Percentiles rank a stretch among this genome's conserved stretches.
Evolutionary conservation across 2,329 filamentous ascomycete genomes (phyloP).

Genomic region (Pyrenophora graminea): DNA sequence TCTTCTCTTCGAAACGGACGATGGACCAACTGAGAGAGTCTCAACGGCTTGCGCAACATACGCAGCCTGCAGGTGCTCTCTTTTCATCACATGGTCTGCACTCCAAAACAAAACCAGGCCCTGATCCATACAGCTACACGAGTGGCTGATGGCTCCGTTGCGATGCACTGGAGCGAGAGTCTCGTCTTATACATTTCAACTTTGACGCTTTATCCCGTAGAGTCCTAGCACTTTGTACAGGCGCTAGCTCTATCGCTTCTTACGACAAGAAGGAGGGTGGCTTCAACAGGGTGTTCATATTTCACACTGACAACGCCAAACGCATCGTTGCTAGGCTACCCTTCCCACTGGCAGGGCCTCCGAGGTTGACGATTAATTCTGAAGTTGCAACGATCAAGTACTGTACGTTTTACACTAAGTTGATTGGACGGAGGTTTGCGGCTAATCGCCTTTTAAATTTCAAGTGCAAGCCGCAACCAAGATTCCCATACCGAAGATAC

Average conservation of each 20-base stretch:
- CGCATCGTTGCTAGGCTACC: conserved; percentile 40
- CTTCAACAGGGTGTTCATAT: conserved; percentile 52
- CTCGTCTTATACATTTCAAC: too few relatives aligned
- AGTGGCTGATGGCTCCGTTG: too few relatives aligned
- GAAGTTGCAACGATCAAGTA: conserved; percentile 54
- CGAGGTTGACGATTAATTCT: conserved; percentile 46
- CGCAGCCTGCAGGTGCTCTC: too few relatives aligned
- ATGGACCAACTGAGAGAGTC: too few relatives aligned
- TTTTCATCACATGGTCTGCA: too few relatives aligned
- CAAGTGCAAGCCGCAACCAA: conserved; percentile 46
- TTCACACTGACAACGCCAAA: conserved; percentile 46
- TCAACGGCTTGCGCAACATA: too few relatives aligned
- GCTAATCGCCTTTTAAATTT: conserved; percentile 14
- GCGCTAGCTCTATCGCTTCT: conserved; percentile 1
- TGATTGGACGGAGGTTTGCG: background rate
- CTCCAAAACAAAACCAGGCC: too few relatives aligned
- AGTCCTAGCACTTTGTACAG: too few relatives aligned
- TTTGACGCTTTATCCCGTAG: too few relatives aligned
- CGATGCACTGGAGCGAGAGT: too few relatives aligned
- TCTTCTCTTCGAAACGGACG: too few relatives aligned
- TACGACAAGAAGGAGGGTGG: conserved; percentile 52
- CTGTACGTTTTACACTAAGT: conserved; percentile 25
- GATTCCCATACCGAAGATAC: conserved; percentile 50
- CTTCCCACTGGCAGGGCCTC: conserved; percentile 33
- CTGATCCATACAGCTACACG: too few relatives aligned